Evolutionary conservation across 345 rosid genomes (phyloP), one percentile per base, ranked within the genome.

Genomic region (Fremontodendron californicum): DNA sequence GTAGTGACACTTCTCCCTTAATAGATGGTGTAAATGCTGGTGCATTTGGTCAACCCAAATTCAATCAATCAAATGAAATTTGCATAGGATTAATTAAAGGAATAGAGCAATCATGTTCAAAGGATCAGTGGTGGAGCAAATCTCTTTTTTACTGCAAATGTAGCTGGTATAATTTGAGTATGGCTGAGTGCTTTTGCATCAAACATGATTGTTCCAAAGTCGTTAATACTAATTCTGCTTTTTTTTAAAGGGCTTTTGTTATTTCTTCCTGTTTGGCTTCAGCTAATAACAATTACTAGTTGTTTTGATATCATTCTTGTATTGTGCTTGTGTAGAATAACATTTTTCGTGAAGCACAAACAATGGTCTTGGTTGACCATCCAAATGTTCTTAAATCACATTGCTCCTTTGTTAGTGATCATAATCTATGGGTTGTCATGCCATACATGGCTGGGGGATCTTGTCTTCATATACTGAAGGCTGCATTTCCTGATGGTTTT

Each of bases 371-470:
- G 88, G 90, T 92, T 33, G 97, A 96, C 83, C 98, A 96, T 84
- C 93, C 93, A 35, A 96, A 93, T 84, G 91, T 96, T 69, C 92
- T 96, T 81, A 91, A 88, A 82, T 94, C 99, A 5, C 93, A 91
- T 80, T 96, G 99, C 79, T 96, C 98, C 16, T 96, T 96, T 73
- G 99, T 93, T 66, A 90, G 83, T 51, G 97, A 91, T 63, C 99
- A 96, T 73, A 96, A 87, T 81, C 70, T 96, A 77, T 96, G 99
- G 99, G 94, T 96, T 51, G 91, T 96, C 64, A 96, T 96, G 99
- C 98, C 99, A 29, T 96, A 81, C 85, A 96, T 96, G 98, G 82
- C 99, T 66, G 99, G 99, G 42, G 99, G 99, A 33, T 96, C 99
- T 73, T 96, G 98, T 81, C 98, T 96, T 78, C 99, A 96, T 81